A percentile compares a stretch with the other conserved stretches of the same genome.
Conservation (phyloP, 805 yeast genomes). For the Jamesozyma lodderae region DNA sequence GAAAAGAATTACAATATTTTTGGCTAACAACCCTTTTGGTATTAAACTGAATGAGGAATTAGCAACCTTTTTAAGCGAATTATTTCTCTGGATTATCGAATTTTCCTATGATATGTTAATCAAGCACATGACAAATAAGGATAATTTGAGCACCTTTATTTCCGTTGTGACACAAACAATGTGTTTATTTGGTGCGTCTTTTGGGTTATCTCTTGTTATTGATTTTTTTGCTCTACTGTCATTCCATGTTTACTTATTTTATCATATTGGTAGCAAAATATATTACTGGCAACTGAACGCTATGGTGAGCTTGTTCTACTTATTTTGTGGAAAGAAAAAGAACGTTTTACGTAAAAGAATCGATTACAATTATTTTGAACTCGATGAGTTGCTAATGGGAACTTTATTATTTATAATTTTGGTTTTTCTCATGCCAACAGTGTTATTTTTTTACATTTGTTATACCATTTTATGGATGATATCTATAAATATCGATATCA, state of each 20-base stretch:
- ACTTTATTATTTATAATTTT: constrained; percentile 78
- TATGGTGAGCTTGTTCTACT: constrained; percentile 63
- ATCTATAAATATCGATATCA: constrained; percentile 39
- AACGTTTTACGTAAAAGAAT: constrained; percentile 78
- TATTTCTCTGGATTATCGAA: constrained; percentile 75
- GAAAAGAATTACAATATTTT: constrained; percentile 49
- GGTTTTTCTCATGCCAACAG: constrained; percentile 76
- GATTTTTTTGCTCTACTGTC: constrained; percentile 59
- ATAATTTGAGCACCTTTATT: constrained; percentile 25
- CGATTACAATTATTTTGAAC: constrained; percentile 73
- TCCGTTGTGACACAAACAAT: constrained; percentile 32
- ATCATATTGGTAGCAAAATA: constrained; percentile 67
- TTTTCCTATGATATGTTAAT: constrained; percentile 43
- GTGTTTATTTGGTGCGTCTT: constrained; percentile 55
- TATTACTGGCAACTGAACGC: constrained; percentile 67
- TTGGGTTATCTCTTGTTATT: constrained; percentile 53
- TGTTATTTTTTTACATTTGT: constrained; percentile 69
- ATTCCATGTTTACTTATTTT: constrained; percentile 68
- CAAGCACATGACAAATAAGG: constrained; percentile 13
- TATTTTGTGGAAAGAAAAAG: constrained; percentile 83
- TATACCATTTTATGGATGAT: constrained; percentile 55
- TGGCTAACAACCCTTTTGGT: constrained; percentile 89
- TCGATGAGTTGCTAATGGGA: constrained; percentile 82
- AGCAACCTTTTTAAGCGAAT: constrained; percentile 75
- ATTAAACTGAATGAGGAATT: constrained; percentile 82